Percentiles rank a stretch among this genome's conserved stretches.
Conservation (phyloP, 1,139 yeast genomes). For the Tardiomyces depauwii region DNA sequence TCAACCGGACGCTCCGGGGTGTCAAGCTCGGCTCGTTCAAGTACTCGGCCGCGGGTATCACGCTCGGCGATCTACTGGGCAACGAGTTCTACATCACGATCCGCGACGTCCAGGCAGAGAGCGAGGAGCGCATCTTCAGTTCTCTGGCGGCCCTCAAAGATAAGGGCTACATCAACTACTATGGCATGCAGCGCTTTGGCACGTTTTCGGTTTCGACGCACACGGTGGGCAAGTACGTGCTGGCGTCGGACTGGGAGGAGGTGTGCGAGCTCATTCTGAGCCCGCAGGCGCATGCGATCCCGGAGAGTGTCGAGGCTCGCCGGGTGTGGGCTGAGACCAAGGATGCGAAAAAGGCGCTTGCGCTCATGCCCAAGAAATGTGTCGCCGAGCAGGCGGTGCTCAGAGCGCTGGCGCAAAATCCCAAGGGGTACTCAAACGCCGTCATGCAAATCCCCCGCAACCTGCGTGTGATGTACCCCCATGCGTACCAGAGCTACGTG, state of each 20-base stretch:
- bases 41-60: conserved; percentile 52
- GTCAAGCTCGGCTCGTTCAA: conserved; percentile 66
- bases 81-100: conserved; percentile 81
- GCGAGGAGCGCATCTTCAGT: conserved; percentile 26
- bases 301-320: conserved; percentile 76
- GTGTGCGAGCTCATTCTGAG: conserved; percentile 71
- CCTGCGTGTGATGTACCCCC: conserved; percentile 88
- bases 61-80: conserved; percentile 76
- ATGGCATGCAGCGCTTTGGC: conserved; percentile 96
- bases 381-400: conserved; percentile 75
- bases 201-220: conserved; percentile 91
- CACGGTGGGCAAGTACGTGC: conserved; percentile 60
- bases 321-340: conserved; percentile 66
- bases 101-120: conserved; percentile 45
- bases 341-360: conserved; percentile 54
- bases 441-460: conserved; percentile 88
- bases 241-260: conserved; percentile 64
- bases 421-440: conserved; percentile 55
- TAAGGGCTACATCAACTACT: conserved; percentile 83
- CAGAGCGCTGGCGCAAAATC: conserved; percentile 39
- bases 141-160: conserved; percentile 50
- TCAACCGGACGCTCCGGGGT: conserved; percentile 66
- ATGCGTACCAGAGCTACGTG: conserved; percentile 91
- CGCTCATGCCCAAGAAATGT: conserved; percentile 75
- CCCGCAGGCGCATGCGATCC: conserved; percentile 75